A percentile compares a stretch with the other conserved stretches of the same genome.
Evolutionary conservation across 2,329 filamentous ascomycete genomes (phyloP).

Genomic region (Pyrenophora tritici-repentis): DNA sequence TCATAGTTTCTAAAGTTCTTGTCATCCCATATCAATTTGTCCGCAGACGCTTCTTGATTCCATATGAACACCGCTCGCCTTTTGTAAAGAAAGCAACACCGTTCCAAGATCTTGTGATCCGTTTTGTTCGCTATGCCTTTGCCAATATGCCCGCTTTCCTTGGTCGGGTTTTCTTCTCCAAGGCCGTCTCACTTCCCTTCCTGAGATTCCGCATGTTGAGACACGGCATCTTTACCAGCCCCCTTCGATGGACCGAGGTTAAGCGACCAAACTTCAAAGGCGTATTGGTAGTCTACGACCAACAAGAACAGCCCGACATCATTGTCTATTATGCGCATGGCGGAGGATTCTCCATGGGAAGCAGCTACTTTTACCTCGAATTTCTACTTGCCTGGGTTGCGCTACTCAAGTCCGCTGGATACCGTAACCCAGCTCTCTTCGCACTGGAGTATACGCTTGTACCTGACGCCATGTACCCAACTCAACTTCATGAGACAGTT

Average conservation of each 20-base stretch:
- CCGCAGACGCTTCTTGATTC: constrained; percentile 60
- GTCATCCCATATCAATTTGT: constrained; percentile 64
- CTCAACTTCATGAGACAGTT: constrained; percentile 71
- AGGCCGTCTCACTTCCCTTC: constrained; percentile 73
- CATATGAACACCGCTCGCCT: constrained; percentile 55
- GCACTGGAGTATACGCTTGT: constrained; percentile 81
- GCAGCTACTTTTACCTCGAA: constrained; percentile 79
- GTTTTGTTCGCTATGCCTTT: constrained; percentile 79
- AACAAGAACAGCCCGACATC: constrained; percentile 67
- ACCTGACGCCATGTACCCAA: constrained; percentile 73
- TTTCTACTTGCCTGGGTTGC: constrained; percentile 75
- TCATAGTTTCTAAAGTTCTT: constrained; percentile 54
- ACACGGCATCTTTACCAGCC: constrained; percentile 67
- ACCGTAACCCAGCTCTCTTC: constrained; percentile 77
- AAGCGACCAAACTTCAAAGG: constrained; percentile 62
- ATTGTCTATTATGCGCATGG: constrained; percentile 84
- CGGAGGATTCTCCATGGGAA: constrained; percentile 84
- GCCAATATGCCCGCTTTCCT: constrained; percentile 70
- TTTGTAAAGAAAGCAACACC: constrained; percentile 72
- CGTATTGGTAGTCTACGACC: constrained; percentile 70
- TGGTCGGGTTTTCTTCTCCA: constrained; percentile 78
- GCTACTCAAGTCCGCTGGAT: constrained; percentile 67
- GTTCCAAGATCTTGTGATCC: constrained; percentile 78
- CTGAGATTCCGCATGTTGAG: constrained; percentile 75
- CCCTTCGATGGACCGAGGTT: constrained; percentile 68